A percentile compares a stretch with the other conserved stretches of the same genome.
These are phyloP conservation scores for Penicillium bovifimosum DNA, from an alignment of 495 filamentous ascomycete genomes.

Conservation along the genomic window DNA sequence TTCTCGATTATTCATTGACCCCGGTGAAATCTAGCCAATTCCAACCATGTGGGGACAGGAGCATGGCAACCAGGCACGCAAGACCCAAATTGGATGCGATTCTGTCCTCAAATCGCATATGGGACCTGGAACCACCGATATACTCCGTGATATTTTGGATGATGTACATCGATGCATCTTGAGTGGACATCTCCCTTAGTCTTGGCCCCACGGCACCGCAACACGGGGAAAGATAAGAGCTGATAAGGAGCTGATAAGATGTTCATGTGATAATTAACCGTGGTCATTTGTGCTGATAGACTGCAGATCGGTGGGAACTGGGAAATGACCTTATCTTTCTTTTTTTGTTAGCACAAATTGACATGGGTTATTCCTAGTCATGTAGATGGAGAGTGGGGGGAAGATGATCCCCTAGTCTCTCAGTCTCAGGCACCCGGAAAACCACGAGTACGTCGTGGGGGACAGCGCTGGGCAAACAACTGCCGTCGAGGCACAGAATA, in stretches of 20 bases:
- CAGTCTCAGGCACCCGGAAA: constrained; percentile 1
- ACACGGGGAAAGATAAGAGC: constrained; percentile 3
- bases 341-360: background rate
- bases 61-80: background rate
- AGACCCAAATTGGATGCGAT: background rate
- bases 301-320: constrained; percentile 5
- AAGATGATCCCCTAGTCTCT: too few relatives aligned
- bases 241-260: background rate
- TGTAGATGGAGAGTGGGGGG: background rate
- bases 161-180: background rate
- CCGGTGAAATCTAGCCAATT: background rate
- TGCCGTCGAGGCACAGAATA: background rate
- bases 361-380: background rate
- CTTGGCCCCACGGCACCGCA: background rate
- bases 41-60: background rate
- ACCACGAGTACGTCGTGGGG: background rate
- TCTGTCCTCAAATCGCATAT: background rate
- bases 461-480: background rate
- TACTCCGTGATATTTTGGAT: background rate
- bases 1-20: background rate
- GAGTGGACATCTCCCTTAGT: too few relatives aligned
- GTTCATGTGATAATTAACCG: constrained; percentile 1
- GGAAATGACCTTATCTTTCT: constrained; percentile 1
- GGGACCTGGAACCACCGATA: background rate
- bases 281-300: background rate